These are phyloP conservation scores for Phyllostachys edulis DNA, from an alignment of 176 grass and related monocot genomes.

Conservation along the genomic window DNA sequence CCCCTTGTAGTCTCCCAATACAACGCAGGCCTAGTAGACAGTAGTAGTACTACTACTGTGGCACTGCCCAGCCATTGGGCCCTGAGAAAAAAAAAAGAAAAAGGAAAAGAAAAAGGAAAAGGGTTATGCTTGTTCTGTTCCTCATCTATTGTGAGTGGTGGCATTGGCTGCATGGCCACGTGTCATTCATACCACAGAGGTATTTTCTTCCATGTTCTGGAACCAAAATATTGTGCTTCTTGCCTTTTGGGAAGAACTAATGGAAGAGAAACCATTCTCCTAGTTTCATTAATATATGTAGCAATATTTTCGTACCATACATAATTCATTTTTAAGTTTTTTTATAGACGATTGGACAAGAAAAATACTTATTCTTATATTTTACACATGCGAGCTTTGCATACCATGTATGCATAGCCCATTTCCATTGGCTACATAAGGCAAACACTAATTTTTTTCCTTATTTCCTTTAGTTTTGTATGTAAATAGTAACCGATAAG, in stretches of 20 bases:
- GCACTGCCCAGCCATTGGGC: conserved; percentile 20
- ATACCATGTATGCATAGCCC: not conserved
- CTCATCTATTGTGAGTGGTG: not conserved
- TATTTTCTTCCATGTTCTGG: not conserved
- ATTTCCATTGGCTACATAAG: not conserved
- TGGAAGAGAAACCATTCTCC: not conserved
- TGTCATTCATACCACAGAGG: not conserved
- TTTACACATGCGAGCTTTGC: not conserved
- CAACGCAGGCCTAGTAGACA: conserved; percentile 5
- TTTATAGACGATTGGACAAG: not conserved
- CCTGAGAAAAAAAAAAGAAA: not conserved
- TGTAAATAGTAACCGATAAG: not conserved
- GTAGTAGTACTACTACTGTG: not conserved
- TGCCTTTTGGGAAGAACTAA: not conserved
- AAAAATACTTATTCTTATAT: not conserved
- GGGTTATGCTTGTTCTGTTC: conserved; percentile 4
- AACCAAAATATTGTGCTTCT: not conserved
- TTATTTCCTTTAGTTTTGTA: not conserved
- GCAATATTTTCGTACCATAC: not conserved
- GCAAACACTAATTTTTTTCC: not conserved
- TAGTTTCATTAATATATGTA: not conserved
- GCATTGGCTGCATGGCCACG: conserved; percentile 18
- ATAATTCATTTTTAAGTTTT: not conserved
- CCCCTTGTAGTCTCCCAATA: conserved; percentile 37
- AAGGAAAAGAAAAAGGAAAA: not conserved